Evolutionary conservation across 2,329 filamentous ascomycete species (phyloP), one percentile per base, ranked within the genome.

Genomic region (Calonectria pauciramosa): DNA sequence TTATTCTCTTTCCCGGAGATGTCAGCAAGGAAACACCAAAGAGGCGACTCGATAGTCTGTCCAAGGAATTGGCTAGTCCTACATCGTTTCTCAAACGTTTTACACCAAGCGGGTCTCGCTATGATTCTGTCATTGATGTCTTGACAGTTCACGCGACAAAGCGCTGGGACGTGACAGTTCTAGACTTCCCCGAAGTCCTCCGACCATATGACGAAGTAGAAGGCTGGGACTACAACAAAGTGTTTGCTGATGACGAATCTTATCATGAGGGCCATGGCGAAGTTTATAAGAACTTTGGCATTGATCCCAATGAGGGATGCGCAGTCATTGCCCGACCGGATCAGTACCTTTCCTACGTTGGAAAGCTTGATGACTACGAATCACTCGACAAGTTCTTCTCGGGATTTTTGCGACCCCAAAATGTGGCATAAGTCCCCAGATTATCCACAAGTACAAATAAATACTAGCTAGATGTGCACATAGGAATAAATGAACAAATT

Each of bases 281-380:
- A 28, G 86, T 87, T 0, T 91, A 94, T 79, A 85, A 88, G 71
- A 87, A 87, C 4, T 93, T 92, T 71, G 93, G 92, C 0, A 86
- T 95, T 3, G 87, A 91, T 76, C 81, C 77, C 23, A 84, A 88
- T 65, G 83, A 84, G 20, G 93, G 93, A 0, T 92, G 90, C 74
- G 83, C 92, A 4, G 88, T 94, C 1, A 85, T 93, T 1, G 86
- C 92, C 2, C 84, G 94, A 64, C 94, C 93, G 2, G 94, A 95
- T 85, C 92, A 94, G 80, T 92, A 95, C 83, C 89, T 94, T 47
- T 75, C 76, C 7, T 78, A 75, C 28, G 32, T 78, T 8, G 77
- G 77, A 0, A 75, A 75, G 5, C 16, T 78, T 16, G 75, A 79
- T 5, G 70, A 78, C 41, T 70, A 67, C 41, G 44, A 60, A 44